A percentile compares a stretch with the other conserved stretches of the same genome.
These are phyloP conservation scores for Dryadomyces sulphureus DNA, from an alignment of 2,329 filamentous ascomycete species.

Conservation along the genomic window DNA sequence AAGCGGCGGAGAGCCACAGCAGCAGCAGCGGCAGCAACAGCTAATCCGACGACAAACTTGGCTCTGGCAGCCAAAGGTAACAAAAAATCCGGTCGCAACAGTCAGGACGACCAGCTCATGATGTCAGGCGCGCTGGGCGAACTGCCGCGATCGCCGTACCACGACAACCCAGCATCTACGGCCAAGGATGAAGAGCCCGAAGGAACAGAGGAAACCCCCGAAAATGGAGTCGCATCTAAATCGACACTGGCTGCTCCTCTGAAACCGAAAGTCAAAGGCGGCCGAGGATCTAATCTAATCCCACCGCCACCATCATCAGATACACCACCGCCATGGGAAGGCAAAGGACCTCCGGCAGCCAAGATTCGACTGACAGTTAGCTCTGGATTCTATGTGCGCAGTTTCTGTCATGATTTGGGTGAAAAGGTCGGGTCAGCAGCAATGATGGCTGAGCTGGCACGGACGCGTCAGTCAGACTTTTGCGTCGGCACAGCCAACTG, in stretches of 20 bases:
- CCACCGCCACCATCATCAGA: constrained; percentile 29
- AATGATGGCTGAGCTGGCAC: constrained; percentile 72
- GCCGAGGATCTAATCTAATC: constrained; percentile 38
- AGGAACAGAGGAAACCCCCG: background rate
- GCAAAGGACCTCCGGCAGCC: constrained; percentile 57
- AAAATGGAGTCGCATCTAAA: background rate
- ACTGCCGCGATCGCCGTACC: constrained; percentile 25
- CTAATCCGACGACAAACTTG: constrained; percentile 12
- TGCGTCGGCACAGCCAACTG: constrained; percentile 54
- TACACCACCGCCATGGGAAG: constrained; percentile 40
- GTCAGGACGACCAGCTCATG: constrained; percentile 21
- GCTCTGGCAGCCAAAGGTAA: constrained; percentile 7
- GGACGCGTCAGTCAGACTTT: constrained; percentile 72
- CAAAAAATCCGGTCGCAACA: background rate
- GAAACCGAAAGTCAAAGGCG: constrained; percentile 8
- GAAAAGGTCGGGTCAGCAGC: constrained; percentile 66
- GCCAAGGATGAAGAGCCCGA: background rate
- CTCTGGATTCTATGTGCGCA: constrained; percentile 92
- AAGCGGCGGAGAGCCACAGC: constrained; percentile 19
- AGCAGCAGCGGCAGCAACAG: constrained; percentile 14
- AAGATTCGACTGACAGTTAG: constrained; percentile 83
- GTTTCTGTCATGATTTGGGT: constrained; percentile 83
- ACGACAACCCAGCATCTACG: background rate
- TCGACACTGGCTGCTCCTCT: background rate
- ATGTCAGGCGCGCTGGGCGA: constrained; percentile 45